phyloP scores from a whole-genome alignment of 225 moss, liverwort and hornwort genomes.

The Marchantia polymorpha region DNA sequence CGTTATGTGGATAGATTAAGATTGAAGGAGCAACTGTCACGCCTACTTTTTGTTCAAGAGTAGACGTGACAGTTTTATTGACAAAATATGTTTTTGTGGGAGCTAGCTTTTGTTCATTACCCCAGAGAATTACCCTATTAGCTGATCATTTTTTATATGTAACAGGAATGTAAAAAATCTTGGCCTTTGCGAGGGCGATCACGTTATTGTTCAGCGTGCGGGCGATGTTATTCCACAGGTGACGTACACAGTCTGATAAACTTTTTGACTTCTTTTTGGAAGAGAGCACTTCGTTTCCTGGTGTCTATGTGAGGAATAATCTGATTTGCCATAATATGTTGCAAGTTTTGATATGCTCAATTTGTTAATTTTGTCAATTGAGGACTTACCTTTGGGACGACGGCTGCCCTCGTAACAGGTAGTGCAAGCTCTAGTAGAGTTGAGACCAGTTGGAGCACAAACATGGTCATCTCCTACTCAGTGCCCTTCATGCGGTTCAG shows the following conservation, averaged over 20 bases:
- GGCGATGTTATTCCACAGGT: slow-evolving; percentile 96
- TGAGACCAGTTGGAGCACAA: slow-evolving; percentile 55
- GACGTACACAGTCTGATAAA: slow-evolving; percentile 4
- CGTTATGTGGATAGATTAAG: too few species aligned
- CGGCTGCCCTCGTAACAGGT: slow-evolving; percentile 38
- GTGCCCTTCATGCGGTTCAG: slow-evolving; percentile 73
- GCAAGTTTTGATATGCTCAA: background rate
- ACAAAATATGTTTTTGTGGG: too few species aligned
- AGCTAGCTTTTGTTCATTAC: too few species aligned
- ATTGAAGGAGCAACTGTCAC: too few species aligned
- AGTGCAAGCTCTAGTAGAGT: slow-evolving; percentile 59
- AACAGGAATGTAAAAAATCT: slow-evolving; percentile 67
- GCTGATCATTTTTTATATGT: background rate
- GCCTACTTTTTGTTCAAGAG: too few species aligned
- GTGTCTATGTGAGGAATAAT: background rate
- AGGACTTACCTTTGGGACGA: background rate
- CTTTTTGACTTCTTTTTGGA: background rate
- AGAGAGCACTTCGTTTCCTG: background rate
- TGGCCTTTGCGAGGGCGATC: slow-evolving; percentile 85
- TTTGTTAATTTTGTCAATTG: background rate
- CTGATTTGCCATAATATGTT: background rate
- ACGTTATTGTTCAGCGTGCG: slow-evolving; percentile 77
- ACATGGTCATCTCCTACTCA: slow-evolving; percentile 65
- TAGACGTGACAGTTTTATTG: too few species aligned
- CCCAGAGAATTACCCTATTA: too few species aligned